Evolutionary conservation across 805 yeast genomes (phyloP).

Genomic region (Wickerhamiella sorbophila): DNA sequence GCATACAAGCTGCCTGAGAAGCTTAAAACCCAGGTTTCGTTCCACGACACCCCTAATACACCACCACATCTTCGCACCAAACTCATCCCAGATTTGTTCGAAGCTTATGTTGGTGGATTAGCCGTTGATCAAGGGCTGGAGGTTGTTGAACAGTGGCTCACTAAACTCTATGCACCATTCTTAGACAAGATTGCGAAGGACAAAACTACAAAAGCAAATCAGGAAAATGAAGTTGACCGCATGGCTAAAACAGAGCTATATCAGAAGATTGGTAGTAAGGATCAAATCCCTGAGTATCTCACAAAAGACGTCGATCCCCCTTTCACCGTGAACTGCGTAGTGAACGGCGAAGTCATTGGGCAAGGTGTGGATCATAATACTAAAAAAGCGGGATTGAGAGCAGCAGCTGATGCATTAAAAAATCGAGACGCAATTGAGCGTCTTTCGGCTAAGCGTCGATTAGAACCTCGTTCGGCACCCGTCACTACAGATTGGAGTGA

Average conservation of each 20-base stretch:
- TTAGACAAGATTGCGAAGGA: slow-evolving; percentile 17
- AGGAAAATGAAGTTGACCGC: slow-evolving; percentile 30
- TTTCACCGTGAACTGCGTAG: slow-evolving; percentile 49
- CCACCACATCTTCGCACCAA: slow-evolving; percentile 29
- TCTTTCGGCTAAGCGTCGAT: slow-evolving; percentile 43
- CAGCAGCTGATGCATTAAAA: slow-evolving; percentile 67
- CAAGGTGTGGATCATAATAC: slow-evolving; percentile 53
- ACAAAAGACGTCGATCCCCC: slow-evolving; percentile 35
- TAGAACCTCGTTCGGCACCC: slow-evolving; percentile 12
- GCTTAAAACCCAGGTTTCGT: slow-evolving; percentile 28
- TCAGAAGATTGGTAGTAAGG: slow-evolving; percentile 56
- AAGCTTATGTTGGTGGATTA: slow-evolving; percentile 86
- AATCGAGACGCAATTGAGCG: slow-evolving; percentile 48
- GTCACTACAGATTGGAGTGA: slow-evolving; percentile 3
- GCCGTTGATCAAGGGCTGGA: slow-evolving; percentile 21
- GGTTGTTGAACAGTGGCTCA: slow-evolving; percentile 23
- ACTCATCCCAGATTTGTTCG: slow-evolving; percentile 76
- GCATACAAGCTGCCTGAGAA: slow-evolving; percentile 45
- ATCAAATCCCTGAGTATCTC: slow-evolving; percentile 45
- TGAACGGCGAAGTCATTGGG: slow-evolving; percentile 54
- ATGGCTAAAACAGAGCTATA: slow-evolving; percentile 71
- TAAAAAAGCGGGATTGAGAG: slow-evolving; percentile 68
- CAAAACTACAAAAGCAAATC: slow-evolving; percentile 21
- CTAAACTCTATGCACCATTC: slow-evolving; percentile 22
- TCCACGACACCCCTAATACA: slow-evolving; percentile 6